Evolutionary conservation across 2,329 filamentous ascomycete species (phyloP).

Genomic region (Exophiala oligosperma): DNA sequence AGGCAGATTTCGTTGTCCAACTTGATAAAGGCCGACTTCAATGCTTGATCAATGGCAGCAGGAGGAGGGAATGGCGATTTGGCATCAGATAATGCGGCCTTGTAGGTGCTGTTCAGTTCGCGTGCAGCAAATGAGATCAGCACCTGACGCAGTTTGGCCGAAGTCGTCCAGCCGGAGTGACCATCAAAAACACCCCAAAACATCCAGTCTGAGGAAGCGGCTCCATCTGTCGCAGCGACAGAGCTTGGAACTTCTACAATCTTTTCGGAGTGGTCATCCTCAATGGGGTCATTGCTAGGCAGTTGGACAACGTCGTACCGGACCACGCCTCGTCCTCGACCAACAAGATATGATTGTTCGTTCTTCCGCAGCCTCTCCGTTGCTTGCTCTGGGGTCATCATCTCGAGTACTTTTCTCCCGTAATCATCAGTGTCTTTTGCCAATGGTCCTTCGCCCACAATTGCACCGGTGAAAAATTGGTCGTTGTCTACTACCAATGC

Average conservation of each 20-base stretch:
- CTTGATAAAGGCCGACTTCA: conserved; percentile 85
- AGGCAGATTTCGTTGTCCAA: conserved; percentile 94
- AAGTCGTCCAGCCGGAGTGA: conserved; percentile 97
- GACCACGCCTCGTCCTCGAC: conserved; percentile 84
- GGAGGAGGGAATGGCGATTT: conserved; percentile 65
- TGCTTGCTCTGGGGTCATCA: conserved; percentile 93
- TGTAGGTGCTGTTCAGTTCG: conserved; percentile 91
- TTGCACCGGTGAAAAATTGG: conserved; percentile 82
- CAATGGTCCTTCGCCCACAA: conserved; percentile 81
- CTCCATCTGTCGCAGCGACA: conserved; percentile 56
- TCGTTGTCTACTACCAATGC: conserved; percentile 88
- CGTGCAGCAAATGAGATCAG: conserved; percentile 90
- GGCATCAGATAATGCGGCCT: conserved; percentile 60
- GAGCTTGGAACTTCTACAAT: conserved; percentile 82
- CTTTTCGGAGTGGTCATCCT: conserved; percentile 97
- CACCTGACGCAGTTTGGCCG: conserved; percentile 88
- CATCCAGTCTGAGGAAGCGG: conserved; percentile 81
- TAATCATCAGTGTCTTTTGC: conserved; percentile 85
- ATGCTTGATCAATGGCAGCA: conserved; percentile 82
- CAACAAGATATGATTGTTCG: conserved; percentile 89
- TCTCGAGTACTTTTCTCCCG: conserved; percentile 85
- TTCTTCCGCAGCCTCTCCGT: conserved; percentile 84
- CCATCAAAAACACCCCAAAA: conserved; percentile 99
- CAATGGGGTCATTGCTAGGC: conserved; percentile 94
- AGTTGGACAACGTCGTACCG: conserved; percentile 94